Conservation (phyloP, 495 filamentous ascomycete species). For the Bathelium albidoporum region DNA sequence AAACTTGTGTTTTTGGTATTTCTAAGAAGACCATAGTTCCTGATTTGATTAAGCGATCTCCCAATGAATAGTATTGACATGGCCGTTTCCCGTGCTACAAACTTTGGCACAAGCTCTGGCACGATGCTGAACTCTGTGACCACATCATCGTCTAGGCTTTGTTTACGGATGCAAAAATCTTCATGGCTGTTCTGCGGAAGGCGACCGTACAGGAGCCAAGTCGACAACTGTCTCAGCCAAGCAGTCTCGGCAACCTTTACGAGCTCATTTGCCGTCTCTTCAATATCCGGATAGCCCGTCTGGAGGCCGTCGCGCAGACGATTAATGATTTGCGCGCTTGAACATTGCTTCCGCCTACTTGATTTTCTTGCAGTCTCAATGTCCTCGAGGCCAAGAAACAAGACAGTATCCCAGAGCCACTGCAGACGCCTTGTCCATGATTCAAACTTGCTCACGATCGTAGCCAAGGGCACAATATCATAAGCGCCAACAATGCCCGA, state of each 20-base stretch:
- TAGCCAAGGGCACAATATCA: conserved; percentile 82
- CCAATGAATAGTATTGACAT: conserved; percentile 85
- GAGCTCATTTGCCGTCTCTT: conserved; percentile 58
- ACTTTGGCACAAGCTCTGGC: conserved; percentile 55
- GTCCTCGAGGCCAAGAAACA: conserved; percentile 46
- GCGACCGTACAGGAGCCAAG: conserved; percentile 82
- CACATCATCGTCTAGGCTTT: conserved; percentile 29
- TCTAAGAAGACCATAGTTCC: conserved; percentile 37
- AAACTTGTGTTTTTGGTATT: conserved; percentile 23
- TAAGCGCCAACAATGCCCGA: conserved; percentile 72
- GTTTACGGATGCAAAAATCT: conserved; percentile 70
- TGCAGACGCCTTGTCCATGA: conserved; percentile 74
- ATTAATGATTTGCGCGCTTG: conserved; percentile 65
- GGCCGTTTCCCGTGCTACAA: conserved; percentile 65
- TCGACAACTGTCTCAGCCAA: conserved; percentile 81
- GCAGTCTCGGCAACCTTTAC: conserved; percentile 71
- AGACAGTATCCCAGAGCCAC: conserved; percentile 69
- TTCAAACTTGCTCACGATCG: conserved; percentile 69
- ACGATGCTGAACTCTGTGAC: conserved; percentile 40
- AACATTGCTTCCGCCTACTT: conserved; percentile 25
- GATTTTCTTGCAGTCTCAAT: conserved; percentile 9
- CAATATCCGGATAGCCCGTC: conserved; percentile 84
- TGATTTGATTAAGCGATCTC: conserved; percentile 72
- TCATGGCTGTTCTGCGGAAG: conserved; percentile 58
- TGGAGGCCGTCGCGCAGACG: conserved; percentile 59